Percentiles rank a stretch among this genome's conserved stretches.
phyloP scores from a whole-genome alignment of 129 eudicot species.

The Ambrosia trifida region DNA sequence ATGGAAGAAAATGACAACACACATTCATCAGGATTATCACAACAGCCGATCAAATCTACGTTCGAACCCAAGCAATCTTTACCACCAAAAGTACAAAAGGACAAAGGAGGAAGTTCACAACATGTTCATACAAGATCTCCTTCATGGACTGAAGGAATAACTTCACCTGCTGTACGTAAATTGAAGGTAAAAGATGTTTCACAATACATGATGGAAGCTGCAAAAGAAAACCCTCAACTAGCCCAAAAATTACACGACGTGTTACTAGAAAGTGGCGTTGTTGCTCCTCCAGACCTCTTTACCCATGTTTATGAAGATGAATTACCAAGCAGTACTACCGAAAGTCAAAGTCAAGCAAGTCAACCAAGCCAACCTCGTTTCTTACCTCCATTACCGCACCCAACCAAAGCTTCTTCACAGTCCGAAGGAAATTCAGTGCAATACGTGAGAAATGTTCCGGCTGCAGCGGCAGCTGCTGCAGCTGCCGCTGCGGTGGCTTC shows the following conservation, averaged over 20 bases:
- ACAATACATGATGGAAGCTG: conserved; percentile 97
- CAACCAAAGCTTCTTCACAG: conserved; percentile 32
- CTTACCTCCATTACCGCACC: conserved; percentile 69
- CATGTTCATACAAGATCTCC: conserved; percentile 72
- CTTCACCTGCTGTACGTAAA: conserved; percentile 76
- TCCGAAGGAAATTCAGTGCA: conserved; percentile 40
- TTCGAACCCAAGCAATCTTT: conserved; percentile 33
- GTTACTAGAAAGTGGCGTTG: conserved; percentile 92
- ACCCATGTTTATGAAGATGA: conserved; percentile 66
- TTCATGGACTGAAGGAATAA: conserved; percentile 98
- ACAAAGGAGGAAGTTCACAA: conserved; percentile 38
- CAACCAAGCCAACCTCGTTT: conserved; percentile 38
- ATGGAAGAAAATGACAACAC: conserved; percentile 41
- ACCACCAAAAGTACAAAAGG: conserved; percentile 18
- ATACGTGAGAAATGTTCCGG: conserved; percentile 58
- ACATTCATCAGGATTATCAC: conserved; percentile 12
- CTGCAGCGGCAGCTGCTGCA: conserved; percentile 88
- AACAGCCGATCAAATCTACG: conserved; percentile 18
- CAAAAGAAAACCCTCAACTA: conserved; percentile 90
- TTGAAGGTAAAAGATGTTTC: conserved; percentile 97
- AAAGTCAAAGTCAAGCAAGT: conserved; percentile 18
- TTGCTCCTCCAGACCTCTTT: conserved; percentile 85
- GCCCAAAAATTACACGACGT: conserved; percentile 96
- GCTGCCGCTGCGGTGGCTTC: conserved; percentile 95
- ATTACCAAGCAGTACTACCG: conserved; percentile 38